Evolutionary conservation across 768 basidiomycete genomes (phyloP).

Genomic region (Suillus cothurnatus): DNA sequence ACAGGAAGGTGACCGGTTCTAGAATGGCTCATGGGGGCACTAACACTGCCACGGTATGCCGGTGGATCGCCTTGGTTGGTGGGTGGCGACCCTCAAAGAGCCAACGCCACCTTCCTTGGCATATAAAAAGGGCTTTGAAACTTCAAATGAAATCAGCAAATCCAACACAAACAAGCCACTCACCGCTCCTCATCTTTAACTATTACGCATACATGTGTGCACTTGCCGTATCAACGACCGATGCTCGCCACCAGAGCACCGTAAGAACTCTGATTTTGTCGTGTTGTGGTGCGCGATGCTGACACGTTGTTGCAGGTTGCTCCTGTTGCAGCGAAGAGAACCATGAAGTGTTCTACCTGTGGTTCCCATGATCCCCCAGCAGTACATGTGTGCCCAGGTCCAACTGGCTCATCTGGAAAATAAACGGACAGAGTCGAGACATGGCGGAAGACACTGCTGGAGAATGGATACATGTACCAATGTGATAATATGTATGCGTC

Average conservation of each 20-base stretch:
- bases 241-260: neutral
- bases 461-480: neutral
- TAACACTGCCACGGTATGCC: neutral
- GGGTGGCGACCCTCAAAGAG: neutral
- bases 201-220: neutral
- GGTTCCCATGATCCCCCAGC: constrained; percentile 4
- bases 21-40: neutral
- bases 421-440: neutral
- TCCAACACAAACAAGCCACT: neutral
- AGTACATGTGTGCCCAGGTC: constrained; percentile 9
- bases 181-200: neutral
- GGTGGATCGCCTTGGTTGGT: neutral
- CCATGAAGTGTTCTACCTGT: constrained; percentile 10
- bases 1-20: neutral
- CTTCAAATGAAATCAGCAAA: neutral
- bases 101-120: neutral
- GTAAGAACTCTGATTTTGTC: neutral
- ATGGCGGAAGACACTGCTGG: neutral
- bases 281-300: too few relatives aligned
- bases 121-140: neutral
- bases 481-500: neutral
- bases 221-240: neutral
- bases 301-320: neutral
- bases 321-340: neutral
- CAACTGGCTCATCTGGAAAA: constrained; percentile 1